These are phyloP conservation scores for Colletotrichum sp. DNA, from an alignment of 2,329 filamentous ascomycete species.

Conservation along the genomic window DNA sequence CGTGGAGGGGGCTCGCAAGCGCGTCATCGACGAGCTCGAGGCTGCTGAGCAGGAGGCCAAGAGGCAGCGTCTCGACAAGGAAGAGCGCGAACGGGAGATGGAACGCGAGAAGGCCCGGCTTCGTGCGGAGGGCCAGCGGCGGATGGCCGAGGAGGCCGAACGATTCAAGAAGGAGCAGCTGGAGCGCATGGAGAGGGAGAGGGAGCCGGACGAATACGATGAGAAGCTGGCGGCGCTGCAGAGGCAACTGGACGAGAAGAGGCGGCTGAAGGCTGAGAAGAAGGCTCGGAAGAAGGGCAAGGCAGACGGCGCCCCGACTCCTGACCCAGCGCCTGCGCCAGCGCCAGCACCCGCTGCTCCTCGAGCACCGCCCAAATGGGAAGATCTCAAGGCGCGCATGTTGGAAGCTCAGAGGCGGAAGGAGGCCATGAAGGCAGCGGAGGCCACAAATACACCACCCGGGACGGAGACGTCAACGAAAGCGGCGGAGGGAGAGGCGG, in stretches of 20 bases:
- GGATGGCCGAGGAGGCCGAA: slow-evolving; percentile 43
- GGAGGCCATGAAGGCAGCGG: slow-evolving; percentile 56
- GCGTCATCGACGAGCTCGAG: slow-evolving; percentile 88
- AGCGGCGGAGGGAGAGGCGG: not conserved
- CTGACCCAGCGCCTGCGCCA: not conserved
- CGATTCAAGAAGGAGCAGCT: slow-evolving; percentile 38
- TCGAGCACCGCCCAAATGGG: slow-evolving; percentile 17
- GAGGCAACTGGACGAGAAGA: slow-evolving; percentile 39
- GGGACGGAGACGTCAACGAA: not conserved
- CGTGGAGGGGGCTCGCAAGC: slow-evolving; percentile 74
- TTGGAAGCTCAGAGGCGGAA: slow-evolving; percentile 47
- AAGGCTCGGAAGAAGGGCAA: slow-evolving; percentile 34
- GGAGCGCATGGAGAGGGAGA: slow-evolving; percentile 28
- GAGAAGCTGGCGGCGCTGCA: slow-evolving; percentile 23
- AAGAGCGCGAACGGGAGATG: slow-evolving; percentile 38
- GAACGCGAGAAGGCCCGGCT: slow-evolving; percentile 42
- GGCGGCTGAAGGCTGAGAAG: slow-evolving; percentile 39
- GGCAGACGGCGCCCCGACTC: not conserved
- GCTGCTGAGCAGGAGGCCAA: slow-evolving; percentile 73
- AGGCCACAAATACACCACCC: slow-evolving; percentile 20
- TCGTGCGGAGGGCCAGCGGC: slow-evolving; percentile 36
- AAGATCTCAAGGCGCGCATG: slow-evolving; percentile 25
- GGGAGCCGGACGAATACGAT: slow-evolving; percentile 35
- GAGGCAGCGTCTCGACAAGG: slow-evolving; percentile 57
- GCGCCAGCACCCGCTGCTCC: not conserved